Evolutionary conservation across 139 green algal species (phyloP).

Genomic region (Ostreobium quekettii): DNA sequence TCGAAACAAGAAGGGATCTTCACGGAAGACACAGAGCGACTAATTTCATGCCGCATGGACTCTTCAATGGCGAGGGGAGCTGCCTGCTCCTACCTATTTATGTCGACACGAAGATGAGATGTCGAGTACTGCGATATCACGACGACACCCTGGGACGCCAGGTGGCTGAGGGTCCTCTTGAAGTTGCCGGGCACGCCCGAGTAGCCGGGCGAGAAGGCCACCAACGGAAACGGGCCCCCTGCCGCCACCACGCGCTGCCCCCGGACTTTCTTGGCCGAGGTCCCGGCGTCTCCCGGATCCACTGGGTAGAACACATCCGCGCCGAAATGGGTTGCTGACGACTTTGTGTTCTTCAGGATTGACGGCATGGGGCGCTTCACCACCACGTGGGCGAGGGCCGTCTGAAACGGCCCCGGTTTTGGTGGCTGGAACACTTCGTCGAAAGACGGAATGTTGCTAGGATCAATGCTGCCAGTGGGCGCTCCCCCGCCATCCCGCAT

Average conservation of each 20-base stretch:
- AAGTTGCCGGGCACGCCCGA: neutral
- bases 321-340: neutral
- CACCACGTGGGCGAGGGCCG: neutral
- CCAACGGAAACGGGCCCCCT: neutral
- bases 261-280: neutral
- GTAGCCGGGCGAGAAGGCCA: neutral
- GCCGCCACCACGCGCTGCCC: too few species aligned
- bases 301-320: neutral
- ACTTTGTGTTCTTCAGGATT: neutral
- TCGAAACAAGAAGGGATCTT: too few species aligned
- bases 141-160: neutral
- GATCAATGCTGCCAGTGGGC: neutral
- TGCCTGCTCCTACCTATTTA: too few species aligned
- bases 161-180: neutral
- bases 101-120: conserved; percentile 20
- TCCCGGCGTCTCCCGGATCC: too few species aligned
- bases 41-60: too few species aligned
- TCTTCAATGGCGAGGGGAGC: too few species aligned
- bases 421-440: neutral
- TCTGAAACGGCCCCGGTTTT: neutral
- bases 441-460: neutral
- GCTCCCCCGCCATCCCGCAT: too few species aligned
- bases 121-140: conserved; percentile 8
- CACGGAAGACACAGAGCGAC: too few species aligned
- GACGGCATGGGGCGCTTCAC: neutral